These are phyloP conservation scores for Tricholoma saponaceum DNA, from an alignment of 768 basidiomycete species.

Conservation along the genomic window DNA sequence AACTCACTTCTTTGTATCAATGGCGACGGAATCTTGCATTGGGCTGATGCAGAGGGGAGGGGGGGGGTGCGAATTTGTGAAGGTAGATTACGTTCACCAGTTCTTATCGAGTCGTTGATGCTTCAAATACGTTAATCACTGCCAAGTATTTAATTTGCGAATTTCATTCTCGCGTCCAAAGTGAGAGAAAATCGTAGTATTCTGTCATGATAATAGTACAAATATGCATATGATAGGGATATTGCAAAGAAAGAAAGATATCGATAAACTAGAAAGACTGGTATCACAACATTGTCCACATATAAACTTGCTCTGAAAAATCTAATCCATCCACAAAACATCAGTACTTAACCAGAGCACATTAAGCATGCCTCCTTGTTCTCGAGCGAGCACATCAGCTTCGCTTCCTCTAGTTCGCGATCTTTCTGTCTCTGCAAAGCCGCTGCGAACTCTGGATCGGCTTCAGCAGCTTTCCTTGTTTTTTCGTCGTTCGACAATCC, in stretches of 20 bases:
- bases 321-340: background rate
- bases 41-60: no score
- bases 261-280: background rate
- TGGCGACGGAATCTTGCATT: no score
- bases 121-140: no score
- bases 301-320: background rate
- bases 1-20: no score
- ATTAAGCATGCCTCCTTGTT: constrained; percentile 94
- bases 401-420: constrained; percentile 76
- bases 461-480: constrained; percentile 49
- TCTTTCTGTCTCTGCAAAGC: constrained; percentile 68
- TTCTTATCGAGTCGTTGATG: no score
- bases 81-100: no score
- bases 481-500: constrained; percentile 44
- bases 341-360: constrained; percentile 67
- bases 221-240: background rate
- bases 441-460: constrained; percentile 72
- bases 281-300: background rate
- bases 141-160: no score
- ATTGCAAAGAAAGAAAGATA: background rate
- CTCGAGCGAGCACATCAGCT: constrained; percentile 80
- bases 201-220: background rate
- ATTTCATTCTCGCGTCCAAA: no score
- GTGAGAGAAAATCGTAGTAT: no score
- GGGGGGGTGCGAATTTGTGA: no score